Conservation (phyloP, 2,329 filamentous ascomycete species). For the Botrytis pseudocinerea region DNA sequence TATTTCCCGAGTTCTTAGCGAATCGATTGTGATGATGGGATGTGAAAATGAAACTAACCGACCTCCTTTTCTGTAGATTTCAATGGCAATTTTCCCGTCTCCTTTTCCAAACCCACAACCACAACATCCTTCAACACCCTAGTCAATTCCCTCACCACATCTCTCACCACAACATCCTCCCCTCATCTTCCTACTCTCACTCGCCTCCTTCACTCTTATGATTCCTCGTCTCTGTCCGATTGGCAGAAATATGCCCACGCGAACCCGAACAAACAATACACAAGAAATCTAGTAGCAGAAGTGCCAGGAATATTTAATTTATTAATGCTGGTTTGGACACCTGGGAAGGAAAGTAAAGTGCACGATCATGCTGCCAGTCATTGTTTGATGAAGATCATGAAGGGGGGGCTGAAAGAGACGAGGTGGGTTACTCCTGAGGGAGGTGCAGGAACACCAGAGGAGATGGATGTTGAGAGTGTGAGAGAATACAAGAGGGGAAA, state of each 20-base stretch:
- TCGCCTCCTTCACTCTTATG: constrained; percentile 31
- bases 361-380: constrained; percentile 89
- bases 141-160: constrained; percentile 27
- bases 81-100: neutral
- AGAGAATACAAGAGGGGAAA: constrained; percentile 64
- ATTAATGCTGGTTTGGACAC: constrained; percentile 85
- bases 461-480: constrained; percentile 49
- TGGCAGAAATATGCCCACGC: constrained; percentile 76
- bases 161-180: constrained; percentile 25
- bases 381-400: constrained; percentile 89
- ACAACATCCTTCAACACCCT: constrained; percentile 29
- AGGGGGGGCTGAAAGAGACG: constrained; percentile 75
- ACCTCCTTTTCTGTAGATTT: constrained; percentile 11
- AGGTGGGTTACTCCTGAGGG: constrained; percentile 54
- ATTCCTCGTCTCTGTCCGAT: constrained; percentile 42
- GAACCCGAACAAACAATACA: constrained; percentile 71
- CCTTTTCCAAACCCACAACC: neutral
- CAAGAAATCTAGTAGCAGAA: constrained; percentile 84
- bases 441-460: constrained; percentile 22
- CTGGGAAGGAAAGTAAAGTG: constrained; percentile 78
- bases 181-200: constrained; percentile 30
- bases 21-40: neutral
- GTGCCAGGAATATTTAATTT: constrained; percentile 69
- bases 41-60: constrained; percentile 8
- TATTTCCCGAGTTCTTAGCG: neutral